These are phyloP conservation scores for Teunomyces panamensis DNA, from an alignment of 805 yeast species.

Conservation along the genomic window DNA sequence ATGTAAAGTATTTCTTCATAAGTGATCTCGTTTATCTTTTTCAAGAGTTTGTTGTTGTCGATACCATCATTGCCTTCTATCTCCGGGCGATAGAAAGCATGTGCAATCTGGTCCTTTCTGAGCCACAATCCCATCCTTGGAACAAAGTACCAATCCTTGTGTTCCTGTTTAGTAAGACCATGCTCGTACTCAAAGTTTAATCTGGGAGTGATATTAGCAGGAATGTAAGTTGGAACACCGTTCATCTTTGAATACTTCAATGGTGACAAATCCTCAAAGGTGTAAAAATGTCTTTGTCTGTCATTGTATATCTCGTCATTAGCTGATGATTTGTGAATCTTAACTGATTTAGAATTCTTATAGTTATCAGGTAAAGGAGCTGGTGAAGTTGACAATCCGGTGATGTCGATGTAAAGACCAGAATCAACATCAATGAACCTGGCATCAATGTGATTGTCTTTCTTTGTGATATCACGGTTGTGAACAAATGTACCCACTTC, in stretches of 20 bases:
- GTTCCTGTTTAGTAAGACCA: constrained; percentile 26
- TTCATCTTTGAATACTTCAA: constrained; percentile 42
- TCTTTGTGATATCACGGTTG: constrained; percentile 14
- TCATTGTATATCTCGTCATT: constrained; percentile 39
- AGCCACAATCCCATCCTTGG: constrained; percentile 47
- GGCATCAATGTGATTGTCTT: constrained; percentile 51
- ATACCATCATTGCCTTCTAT: constrained; percentile 9
- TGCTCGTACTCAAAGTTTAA: constrained; percentile 48
- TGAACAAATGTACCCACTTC: constrained; percentile 24
- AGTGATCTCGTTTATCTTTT: constrained; percentile 8
- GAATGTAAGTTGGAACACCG: constrained; percentile 55
- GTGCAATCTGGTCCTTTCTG: constrained; percentile 43
- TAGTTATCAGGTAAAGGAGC: constrained; percentile 22
- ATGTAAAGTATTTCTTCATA: constrained; percentile 27
- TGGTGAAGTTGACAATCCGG: constrained; percentile 37
- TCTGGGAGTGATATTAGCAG: constrained; percentile 40
- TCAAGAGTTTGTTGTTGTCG: background rate
- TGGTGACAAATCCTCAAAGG: constrained; percentile 39
- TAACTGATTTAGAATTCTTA: constrained; percentile 9
- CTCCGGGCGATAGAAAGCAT: constrained; percentile 20
- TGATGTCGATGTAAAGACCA: constrained; percentile 41
- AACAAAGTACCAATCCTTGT: constrained; percentile 42
- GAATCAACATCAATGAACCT: constrained; percentile 51
- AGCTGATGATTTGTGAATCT: constrained; percentile 11
- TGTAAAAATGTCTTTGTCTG: constrained; percentile 31